Conservation (phyloP, 2,329 filamentous ascomycete species). For the Aspergillaceae sp. region DNA sequence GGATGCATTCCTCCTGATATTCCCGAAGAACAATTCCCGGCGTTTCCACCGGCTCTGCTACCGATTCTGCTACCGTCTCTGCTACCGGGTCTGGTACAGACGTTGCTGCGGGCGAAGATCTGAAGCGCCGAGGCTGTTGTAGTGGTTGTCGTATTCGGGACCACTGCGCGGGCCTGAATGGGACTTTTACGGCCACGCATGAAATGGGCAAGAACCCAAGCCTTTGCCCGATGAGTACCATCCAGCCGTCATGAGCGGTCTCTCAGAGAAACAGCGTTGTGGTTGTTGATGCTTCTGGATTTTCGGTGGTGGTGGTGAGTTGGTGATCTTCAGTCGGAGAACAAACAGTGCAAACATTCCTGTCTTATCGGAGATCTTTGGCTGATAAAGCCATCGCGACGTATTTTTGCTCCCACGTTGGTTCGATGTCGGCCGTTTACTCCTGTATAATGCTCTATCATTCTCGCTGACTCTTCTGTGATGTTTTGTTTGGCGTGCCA, state of each 20-base stretch:
- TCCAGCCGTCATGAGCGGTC: constrained; percentile 12
- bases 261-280: constrained; percentile 1
- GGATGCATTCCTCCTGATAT: constrained; percentile 89
- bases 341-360: constrained; percentile 34
- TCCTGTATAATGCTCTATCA: too few relatives aligned
- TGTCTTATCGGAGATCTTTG: constrained; percentile 14
- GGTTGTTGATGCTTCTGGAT: neutral
- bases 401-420: too few relatives aligned
- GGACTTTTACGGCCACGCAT: constrained; percentile 7
- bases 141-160: constrained; percentile 1
- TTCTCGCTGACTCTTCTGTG: too few relatives aligned
- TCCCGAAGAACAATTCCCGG: constrained; percentile 57
- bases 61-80: neutral
- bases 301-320: too few relatives aligned
- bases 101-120: constrained; percentile 12
- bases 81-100: constrained; percentile 2
- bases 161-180: constrained; percentile 9
- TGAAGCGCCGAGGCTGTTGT: constrained; percentile 17
- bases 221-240: constrained; percentile 23
- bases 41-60: constrained; percentile 5
- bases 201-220: constrained; percentile 14
- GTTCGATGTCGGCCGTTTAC: too few relatives aligned
- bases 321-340: too few relatives aligned
- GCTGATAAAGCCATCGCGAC: neutral
- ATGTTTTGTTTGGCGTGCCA: neutral